phyloP scores from a whole-genome alignment of 352 stramenopile species.

The Globisporangium cystogenes region DNA sequence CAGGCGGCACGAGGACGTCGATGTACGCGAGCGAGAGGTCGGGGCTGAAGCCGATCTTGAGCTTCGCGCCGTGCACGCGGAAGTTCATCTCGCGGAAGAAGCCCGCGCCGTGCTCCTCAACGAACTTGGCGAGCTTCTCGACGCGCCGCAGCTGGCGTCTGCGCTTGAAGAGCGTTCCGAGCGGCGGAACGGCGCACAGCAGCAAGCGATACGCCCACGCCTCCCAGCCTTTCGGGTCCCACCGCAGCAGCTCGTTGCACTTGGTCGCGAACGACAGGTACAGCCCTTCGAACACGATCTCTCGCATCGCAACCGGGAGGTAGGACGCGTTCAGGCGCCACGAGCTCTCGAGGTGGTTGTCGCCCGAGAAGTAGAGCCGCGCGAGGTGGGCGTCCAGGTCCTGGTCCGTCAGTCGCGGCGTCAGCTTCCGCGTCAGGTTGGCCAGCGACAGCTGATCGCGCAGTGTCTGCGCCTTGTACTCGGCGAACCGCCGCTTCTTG shows the following conservation, averaged over 20 bases:
- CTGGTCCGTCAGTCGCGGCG: constrained; percentile 69
- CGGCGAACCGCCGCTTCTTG: constrained; percentile 39
- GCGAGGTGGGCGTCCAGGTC: constrained; percentile 67
- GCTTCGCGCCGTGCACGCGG: constrained; percentile 60
- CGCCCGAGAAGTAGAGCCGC: constrained; percentile 65
- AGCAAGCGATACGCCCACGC: constrained; percentile 57
- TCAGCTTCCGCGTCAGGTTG: constrained; percentile 67
- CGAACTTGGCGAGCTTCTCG: constrained; percentile 58
- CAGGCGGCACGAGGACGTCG: constrained; percentile 57
- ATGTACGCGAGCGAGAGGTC: constrained; percentile 84
- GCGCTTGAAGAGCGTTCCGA: constrained; percentile 60
- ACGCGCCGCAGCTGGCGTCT: constrained; percentile 58
- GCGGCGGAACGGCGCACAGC: constrained; percentile 35
- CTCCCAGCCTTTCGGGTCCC: constrained; percentile 56
- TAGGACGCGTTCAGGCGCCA: constrained; percentile 66
- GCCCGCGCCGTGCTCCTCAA: constrained; percentile 54
- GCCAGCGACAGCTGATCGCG: constrained; percentile 68
- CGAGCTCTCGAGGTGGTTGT: constrained; percentile 61
- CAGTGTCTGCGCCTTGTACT: constrained; percentile 71
- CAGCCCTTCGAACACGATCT: constrained; percentile 75
- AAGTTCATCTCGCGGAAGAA: constrained; percentile 85
- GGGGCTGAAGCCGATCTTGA: constrained; percentile 80
- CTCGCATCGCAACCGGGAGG: constrained; percentile 40
- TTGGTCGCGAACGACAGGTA: constrained; percentile 63
- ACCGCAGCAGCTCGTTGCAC: constrained; percentile 68